These are phyloP conservation scores for Ophiostoma sp. DNA, from an alignment of 2,329 filamentous ascomycete genomes.

Conservation along the genomic window DNA sequence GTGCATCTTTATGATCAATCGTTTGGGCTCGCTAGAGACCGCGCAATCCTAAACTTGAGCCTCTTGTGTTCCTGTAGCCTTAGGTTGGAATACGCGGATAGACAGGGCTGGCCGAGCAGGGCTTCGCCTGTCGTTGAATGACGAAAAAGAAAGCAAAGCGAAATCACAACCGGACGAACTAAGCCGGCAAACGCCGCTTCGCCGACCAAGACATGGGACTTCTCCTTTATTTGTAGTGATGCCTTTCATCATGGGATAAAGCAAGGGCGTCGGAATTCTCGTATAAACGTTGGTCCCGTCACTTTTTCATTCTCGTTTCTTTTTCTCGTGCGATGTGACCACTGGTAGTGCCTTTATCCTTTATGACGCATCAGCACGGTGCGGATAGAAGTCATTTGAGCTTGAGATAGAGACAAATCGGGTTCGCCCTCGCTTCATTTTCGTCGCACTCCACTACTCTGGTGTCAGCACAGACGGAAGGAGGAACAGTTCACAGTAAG, in stretches of 20 bases:
- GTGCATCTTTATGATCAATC: background rate
- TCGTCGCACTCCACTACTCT: too few species aligned
- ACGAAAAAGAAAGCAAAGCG: background rate
- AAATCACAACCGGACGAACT: too few species aligned
- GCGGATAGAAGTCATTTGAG: background rate
- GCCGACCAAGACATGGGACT: too few species aligned
- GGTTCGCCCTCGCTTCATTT: background rate
- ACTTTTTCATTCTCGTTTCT: background rate
- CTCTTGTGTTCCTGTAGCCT: background rate
- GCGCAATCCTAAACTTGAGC: background rate
- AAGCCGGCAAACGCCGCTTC: too few species aligned
- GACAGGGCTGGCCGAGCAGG: background rate
- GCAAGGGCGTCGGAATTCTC: too few species aligned
- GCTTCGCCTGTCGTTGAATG: background rate
- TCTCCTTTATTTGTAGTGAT: too few species aligned
- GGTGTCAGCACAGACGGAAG: too few species aligned
- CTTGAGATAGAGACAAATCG: background rate
- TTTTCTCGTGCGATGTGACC: background rate
- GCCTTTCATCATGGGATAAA: background rate
- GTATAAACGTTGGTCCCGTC: background rate
- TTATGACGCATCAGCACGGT: background rate
- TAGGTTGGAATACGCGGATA: background rate
- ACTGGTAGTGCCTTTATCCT: background rate
- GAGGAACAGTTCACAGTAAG: background rate
- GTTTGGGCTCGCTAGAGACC: too few species aligned